Base-by-base conservation (phyloP, 2,329 filamentous ascomycete genomes). In the Ophiostoma tasmaniense region DNA sequence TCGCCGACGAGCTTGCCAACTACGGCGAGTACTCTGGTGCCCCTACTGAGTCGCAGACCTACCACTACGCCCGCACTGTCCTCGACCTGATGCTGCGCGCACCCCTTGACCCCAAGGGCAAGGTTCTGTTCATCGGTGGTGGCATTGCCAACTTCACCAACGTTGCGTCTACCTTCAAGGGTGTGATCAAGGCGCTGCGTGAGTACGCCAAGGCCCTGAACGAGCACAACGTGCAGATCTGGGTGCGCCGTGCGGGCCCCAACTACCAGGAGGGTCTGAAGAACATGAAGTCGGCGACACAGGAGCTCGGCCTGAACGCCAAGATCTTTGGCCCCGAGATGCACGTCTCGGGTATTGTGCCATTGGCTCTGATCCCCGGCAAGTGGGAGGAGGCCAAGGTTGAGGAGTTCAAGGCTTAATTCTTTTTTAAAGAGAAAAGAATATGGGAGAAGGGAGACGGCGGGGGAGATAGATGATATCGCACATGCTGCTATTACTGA, bases 91-190 rank as follows among this genome's bases (percentile, higher is more conserved):
- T 99, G 92, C 90, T 99, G 75, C 92, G 95, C 75, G 90, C 94
- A 69, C 94, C 95, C 70, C 81, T 88, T 78, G 85, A 87, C 80
- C 87, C 91, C 71, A 90, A 97, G 77, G 95, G 95, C 85, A 99
- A 98, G 88, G 92, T 99, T 68, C 90, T 99, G 74, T 99, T 99
- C 87, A 98, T 99, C 75, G 95, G 95, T 81, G 95, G 95, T 84
- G 95, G 95, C 87, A 99, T 99, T 87, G 95, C 95, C 86, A 99
- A 99, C 90, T 99, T 99, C 85, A 99, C 95, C 86, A 99, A 98
- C 83, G 95, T 99, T 68, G 95, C 95, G 71, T 95, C 91, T 76
- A 99, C 95, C 73, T 99, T 99, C 90, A 99, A 99, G 88, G 95
- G 95, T 84, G 94, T 99, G 80, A 99, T 99, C 80, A 90, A 92